These are phyloP conservation scores for Alternaria tenuissima DNA, from an alignment of 2,329 filamentous ascomycete species.

Conservation along the genomic window DNA sequence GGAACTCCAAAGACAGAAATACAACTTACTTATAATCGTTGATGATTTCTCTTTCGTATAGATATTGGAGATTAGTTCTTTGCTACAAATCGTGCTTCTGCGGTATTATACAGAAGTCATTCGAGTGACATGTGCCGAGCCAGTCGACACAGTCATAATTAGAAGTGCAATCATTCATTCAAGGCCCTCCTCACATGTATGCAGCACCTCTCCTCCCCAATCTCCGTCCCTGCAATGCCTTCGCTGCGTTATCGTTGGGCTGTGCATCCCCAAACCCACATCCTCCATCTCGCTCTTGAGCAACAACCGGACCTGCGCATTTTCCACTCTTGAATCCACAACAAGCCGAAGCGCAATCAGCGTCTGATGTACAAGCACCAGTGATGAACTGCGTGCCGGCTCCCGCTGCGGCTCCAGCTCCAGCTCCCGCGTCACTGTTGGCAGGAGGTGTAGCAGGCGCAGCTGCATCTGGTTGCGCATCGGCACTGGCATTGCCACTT, in stretches of 20 bases:
- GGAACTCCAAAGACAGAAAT: neutral
- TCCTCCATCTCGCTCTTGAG: constrained; percentile 48
- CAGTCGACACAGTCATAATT: neutral
- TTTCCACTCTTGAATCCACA: constrained; percentile 47
- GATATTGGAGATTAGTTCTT: neutral
- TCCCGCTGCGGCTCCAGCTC: neutral
- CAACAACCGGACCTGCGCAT: constrained; percentile 43
- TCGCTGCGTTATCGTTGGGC: constrained; percentile 45
- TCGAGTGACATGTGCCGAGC: neutral
- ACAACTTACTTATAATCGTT: neutral
- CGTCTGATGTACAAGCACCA: constrained; percentile 48
- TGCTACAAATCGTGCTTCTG: neutral
- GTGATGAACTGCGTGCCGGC: constrained; percentile 52
- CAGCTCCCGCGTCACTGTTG: neutral
- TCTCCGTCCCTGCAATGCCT: constrained; percentile 30
- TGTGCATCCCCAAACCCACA: constrained; percentile 49
- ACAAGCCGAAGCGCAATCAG: constrained; percentile 51
- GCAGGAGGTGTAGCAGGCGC: constrained; percentile 1
- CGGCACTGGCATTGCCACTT: constrained; percentile 13
- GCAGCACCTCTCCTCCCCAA: constrained; percentile 33
- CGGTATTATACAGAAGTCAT: neutral
- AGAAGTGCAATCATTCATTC: neutral
- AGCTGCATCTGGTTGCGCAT: constrained; percentile 1
- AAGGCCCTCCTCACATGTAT: constrained; percentile 23
- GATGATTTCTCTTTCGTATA: neutral